Evolutionary conservation across 768 basidiomycete genomes (phyloP).

Genomic region (Tulasnella sp.): DNA sequence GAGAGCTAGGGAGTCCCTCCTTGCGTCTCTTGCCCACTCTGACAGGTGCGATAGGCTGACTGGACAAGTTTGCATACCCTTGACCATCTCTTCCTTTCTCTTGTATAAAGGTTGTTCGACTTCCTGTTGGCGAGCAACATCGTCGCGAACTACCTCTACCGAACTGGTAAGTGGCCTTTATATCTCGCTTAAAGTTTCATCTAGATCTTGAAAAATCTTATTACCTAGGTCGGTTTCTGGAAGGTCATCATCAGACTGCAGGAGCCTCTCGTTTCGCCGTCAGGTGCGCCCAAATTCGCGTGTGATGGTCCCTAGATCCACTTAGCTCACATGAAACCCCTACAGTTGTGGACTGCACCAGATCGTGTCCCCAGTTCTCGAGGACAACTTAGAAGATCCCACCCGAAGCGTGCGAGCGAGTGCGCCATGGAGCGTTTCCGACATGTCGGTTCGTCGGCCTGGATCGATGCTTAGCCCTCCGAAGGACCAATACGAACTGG

Average conservation of each 20-base stretch:
- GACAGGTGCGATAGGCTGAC: slow-evolving; percentile 2
- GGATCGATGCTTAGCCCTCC: slow-evolving; percentile 15
- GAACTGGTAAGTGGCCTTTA: slow-evolving; percentile 3
- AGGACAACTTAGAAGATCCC: not conserved
- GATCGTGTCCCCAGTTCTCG: slow-evolving; percentile 13
- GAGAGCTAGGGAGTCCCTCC: slow-evolving; percentile 5
- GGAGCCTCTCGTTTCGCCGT: slow-evolving; percentile 14
- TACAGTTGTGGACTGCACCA: slow-evolving; percentile 15
- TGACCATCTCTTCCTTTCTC: not conserved
- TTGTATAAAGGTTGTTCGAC: slow-evolving; percentile 7
- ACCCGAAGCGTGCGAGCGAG: not conserved
- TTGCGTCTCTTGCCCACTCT: slow-evolving; percentile 11
- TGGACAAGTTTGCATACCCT: not conserved
- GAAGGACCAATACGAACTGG: not conserved
- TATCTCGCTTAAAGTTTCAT: not conserved
- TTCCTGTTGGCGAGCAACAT: slow-evolving; percentile 12
- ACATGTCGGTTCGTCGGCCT: slow-evolving; percentile 17
- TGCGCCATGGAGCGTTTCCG: slow-evolving; percentile 20
- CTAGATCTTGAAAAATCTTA: not conserved
- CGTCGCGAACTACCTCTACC: slow-evolving; percentile 14
- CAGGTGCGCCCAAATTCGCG: not conserved
- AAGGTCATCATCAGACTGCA: slow-evolving; percentile 16
- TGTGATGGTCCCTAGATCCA: not conserved
- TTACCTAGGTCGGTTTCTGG: slow-evolving; percentile 11
- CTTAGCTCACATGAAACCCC: not conserved